These are phyloP conservation scores for Tephrocybe rancida DNA, from an alignment of 768 basidiomycete species.

Conservation along the genomic window DNA sequence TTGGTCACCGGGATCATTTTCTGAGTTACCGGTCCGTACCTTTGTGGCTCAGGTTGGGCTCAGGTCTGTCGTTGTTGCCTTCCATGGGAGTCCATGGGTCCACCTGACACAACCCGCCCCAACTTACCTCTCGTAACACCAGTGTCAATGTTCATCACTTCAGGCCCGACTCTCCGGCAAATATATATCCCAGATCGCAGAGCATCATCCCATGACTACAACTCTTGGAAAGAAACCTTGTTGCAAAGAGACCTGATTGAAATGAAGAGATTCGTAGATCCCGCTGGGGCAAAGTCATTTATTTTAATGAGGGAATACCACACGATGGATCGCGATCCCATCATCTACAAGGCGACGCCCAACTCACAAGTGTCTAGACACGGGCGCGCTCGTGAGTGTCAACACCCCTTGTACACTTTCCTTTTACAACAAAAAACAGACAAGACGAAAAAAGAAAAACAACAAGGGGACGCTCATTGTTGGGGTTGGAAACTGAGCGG, in stretches of 20 bases:
- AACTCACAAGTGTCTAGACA: slow-evolving; percentile 17
- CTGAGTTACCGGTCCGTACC: slow-evolving; percentile 13
- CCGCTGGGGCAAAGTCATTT: slow-evolving; percentile 5
- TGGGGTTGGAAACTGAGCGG: slow-evolving; percentile 53
- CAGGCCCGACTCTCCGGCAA: background rate
- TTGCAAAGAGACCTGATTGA: background rate
- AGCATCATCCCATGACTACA: background rate
- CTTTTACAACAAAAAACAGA: slow-evolving; percentile 12
- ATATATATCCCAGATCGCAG: background rate
- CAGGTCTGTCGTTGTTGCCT: too few relatives aligned
- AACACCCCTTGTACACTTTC: slow-evolving; percentile 13
- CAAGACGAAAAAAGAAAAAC: background rate
- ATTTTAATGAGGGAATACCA: slow-evolving; percentile 7
- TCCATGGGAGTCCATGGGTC: too few relatives aligned
- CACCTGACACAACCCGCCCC: too few relatives aligned
- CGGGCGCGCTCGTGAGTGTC: slow-evolving; percentile 11
- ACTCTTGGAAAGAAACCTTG: background rate
- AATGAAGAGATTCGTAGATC: slow-evolving; percentile 3
- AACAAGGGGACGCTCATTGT: slow-evolving; percentile 30
- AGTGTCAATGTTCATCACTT: background rate
- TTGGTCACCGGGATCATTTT: slow-evolving; percentile 3
- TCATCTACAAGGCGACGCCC: slow-evolving; percentile 11
- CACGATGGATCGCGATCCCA: slow-evolving; percentile 5
- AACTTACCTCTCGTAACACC: background rate
- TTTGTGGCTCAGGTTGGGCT: background rate